phyloP scores from a whole-genome alignment of 139 green algal genomes.

The Chlorella sp. region DNA sequence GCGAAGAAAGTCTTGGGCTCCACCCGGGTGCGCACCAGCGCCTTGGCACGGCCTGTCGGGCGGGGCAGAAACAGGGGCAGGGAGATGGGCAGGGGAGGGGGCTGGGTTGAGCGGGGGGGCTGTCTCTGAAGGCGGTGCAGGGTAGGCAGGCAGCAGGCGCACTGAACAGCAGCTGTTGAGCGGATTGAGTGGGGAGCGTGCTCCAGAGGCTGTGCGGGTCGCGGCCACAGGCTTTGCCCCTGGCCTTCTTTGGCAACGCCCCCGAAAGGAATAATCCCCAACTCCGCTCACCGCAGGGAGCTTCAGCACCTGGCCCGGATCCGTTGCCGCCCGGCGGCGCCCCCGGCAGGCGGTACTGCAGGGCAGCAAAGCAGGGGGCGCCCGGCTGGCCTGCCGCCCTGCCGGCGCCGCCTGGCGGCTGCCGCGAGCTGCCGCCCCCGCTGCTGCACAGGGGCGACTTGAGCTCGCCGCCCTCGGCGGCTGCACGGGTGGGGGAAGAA shows the following conservation, averaged over 20 bases:
- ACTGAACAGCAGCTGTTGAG: neutral
- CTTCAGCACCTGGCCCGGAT: neutral
- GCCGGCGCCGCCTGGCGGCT: neutral
- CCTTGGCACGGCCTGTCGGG: constrained; percentile 12
- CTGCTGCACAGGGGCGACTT: neutral
- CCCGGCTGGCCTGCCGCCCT: neutral
- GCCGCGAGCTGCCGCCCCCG: neutral
- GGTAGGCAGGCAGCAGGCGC: neutral
- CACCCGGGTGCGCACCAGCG: constrained; percentile 75
- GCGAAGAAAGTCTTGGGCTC: constrained; percentile 94
- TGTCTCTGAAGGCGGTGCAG: neutral
- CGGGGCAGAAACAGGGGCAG: neutral
- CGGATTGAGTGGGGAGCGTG: too few species aligned
- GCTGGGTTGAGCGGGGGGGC: neutral
- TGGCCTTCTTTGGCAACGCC: too few species aligned
- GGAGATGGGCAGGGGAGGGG: neutral
- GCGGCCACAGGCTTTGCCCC: too few species aligned
- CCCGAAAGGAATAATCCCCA: neutral
- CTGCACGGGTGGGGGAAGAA: too few species aligned
- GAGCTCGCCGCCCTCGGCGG: too few species aligned
- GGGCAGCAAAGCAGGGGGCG: neutral
- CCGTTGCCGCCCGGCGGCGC: neutral
- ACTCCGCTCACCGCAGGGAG: neutral
- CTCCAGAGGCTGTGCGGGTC: too few species aligned
- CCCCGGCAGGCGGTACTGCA: constrained; percentile 12